Conservation (phyloP, 257 asterid species). For the Fraxinus cuspidata region DNA sequence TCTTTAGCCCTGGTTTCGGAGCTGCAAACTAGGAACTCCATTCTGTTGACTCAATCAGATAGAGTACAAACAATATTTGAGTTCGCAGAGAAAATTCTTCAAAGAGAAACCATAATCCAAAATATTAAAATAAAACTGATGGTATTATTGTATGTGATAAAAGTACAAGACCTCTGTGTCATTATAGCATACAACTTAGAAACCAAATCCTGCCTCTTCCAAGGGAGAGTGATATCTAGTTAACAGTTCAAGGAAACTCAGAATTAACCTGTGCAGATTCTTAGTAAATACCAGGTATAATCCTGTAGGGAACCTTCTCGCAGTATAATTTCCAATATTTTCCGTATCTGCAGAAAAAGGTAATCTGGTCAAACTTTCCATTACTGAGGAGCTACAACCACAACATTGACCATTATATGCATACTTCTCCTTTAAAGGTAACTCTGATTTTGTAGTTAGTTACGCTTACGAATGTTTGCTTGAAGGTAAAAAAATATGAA, state of each 20-base stretch:
- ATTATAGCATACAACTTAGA: not conserved
- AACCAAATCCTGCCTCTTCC: not conserved
- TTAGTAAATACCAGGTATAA: slow-evolving; percentile 77
- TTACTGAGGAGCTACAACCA: not conserved
- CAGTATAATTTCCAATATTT: slow-evolving; percentile 92
- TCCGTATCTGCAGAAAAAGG: slow-evolving; percentile 66
- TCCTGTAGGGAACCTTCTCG: slow-evolving; percentile 76
- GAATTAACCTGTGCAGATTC: not conserved
- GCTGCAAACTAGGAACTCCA: not conserved
- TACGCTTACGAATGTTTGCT: not conserved
- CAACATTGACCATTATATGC: not conserved
- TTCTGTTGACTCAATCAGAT: not conserved
- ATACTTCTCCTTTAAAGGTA: not conserved
- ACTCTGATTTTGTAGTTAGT: not conserved
- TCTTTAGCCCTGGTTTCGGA: not conserved
- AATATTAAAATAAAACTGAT: not conserved
- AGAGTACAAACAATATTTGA: not conserved
- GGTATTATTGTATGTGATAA: not conserved
- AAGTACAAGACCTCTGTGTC: not conserved
- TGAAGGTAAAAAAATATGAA: not conserved
- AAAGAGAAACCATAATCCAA: slow-evolving; percentile 1
- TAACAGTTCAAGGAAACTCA: not conserved
- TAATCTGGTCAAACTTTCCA: slow-evolving; percentile 9
- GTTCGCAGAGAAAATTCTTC: not conserved
- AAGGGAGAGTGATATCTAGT: not conserved